Conservation (phyloP, 768 basidiomycete species). For the Guyanaporus albipodus region DNA sequence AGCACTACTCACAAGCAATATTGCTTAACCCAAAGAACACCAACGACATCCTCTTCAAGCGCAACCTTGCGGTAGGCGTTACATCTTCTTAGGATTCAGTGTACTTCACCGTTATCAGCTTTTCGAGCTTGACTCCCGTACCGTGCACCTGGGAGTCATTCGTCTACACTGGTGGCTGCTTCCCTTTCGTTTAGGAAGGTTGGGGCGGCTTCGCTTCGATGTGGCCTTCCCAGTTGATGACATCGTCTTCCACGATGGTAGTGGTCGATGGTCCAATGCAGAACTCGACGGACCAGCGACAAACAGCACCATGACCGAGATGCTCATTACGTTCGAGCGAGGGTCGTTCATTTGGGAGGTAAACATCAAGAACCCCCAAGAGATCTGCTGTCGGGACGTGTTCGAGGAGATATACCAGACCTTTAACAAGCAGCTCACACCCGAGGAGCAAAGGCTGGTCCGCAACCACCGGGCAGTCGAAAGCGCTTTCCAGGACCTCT, state of each 20-base stretch:
- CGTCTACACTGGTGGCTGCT: conserved; percentile 48
- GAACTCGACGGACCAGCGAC: conserved; percentile 43
- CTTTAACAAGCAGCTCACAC: conserved; percentile 42
- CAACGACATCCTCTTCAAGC: no score
- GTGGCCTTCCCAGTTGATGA: conserved; percentile 41
- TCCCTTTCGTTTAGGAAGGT: conserved; percentile 33
- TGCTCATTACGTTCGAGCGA: conserved; percentile 42
- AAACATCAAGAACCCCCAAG: conserved; percentile 37
- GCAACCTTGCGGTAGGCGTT: no score
- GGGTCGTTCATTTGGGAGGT: conserved; percentile 37
- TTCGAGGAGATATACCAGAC: conserved; percentile 52
- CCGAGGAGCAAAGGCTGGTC: conserved; percentile 39
- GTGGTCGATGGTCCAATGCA: conserved; percentile 32
- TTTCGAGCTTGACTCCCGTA: no score
- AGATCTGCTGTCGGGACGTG: conserved; percentile 53
- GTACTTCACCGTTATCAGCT: no score
- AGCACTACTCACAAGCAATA: no score
- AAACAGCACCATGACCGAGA: conserved; percentile 41
- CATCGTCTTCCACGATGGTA: conserved; percentile 21
- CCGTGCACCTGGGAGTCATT: no score
- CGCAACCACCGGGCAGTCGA: conserved; percentile 31
- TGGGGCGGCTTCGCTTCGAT: conserved; percentile 45
- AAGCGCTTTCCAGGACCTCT: conserved; percentile 43
- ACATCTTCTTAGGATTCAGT: no score
- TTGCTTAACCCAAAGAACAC: no score